Conservation (phyloP, 768 basidiomycete genomes). For the Leccinum subgranulosum region DNA sequence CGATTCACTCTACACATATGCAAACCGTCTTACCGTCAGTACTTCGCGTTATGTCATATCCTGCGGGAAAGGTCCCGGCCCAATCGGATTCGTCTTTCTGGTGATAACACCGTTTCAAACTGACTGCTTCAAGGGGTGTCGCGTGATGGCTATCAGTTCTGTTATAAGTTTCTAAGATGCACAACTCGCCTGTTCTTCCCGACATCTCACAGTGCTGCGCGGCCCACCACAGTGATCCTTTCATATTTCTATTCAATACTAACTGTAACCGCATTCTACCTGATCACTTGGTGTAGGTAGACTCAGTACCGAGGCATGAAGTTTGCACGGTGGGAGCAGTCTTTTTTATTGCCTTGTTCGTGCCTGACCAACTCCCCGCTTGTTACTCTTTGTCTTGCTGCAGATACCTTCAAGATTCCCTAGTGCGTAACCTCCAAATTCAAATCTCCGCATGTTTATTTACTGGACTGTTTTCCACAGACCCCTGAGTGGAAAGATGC, state of each 20-base stretch:
- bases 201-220: neutral
- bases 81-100: neutral
- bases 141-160: neutral
- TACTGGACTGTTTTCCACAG: slow-evolving; percentile 33
- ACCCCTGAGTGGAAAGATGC: slow-evolving; percentile 56
- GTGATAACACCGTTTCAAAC: slow-evolving; percentile 13
- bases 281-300: neutral
- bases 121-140: slow-evolving; percentile 1
- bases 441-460: neutral
- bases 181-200: slow-evolving; percentile 13
- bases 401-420: slow-evolving; percentile 55
- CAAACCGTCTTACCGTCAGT: neutral
- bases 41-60: neutral
- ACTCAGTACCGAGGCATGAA: slow-evolving; percentile 40
- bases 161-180: slow-evolving; percentile 4
- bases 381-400: neutral
- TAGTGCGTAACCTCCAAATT: neutral
- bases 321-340: slow-evolving; percentile 48
- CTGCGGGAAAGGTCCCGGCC: neutral
- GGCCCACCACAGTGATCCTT: neutral
- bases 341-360: neutral
- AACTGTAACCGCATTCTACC: neutral
- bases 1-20: neutral
- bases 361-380: neutral
- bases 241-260: neutral